Base-by-base conservation (phyloP, 139 green algal genomes). In the Asterochloris sp. region DNA sequence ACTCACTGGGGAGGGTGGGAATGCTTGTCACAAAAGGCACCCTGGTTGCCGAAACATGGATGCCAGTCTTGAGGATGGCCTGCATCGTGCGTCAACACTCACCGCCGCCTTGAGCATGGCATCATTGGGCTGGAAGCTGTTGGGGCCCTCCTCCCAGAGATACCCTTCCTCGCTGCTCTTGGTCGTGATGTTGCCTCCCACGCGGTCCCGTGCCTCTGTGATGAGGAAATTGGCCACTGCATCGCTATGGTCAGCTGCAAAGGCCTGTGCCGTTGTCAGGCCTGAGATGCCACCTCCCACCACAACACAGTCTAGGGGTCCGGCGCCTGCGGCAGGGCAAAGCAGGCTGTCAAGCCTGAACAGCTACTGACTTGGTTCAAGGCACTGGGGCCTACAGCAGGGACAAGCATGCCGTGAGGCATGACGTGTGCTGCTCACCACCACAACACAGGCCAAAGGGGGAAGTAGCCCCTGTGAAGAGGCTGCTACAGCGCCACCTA, bases 171-270 rank as follows among this genome's bases (percentile, higher is more conserved):
- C 84, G 47, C 92, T 88, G 61, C 87, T 76, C 78, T 95, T 82
- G 19, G 92, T 95, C 0, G 94, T 99, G 86, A 99, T 96, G 90
- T 99, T 99, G 62, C 97, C 97, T 69, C 97, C 97, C n/a, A 99
- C 97, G 17, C 95, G 89, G 54, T 98, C 96, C 12, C 96, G 87
- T 0, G 88, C 93, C 86, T 99, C 97, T 1, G 97, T 99, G 1
- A 99, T 90, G 28, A 99, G 83, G 80, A 98, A 88, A 28, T 78
- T 84, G 29, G 24, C 14, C 10, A 87, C 78, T 12, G 73, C 66
- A 73, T 76, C 74, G 29, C 62, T 74, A 80, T 97, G 91, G 74
- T 96, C 90, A 16, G 89, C 85, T 10, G 83, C 69, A 29, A 97
- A 90, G 0, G 91, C 94, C 82, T 95, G 92, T 24, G 83, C 83